Percentiles rank a stretch among this genome's conserved stretches.
These are phyloP conservation scores for Eruca vesicaria DNA, from an alignment of 441 rosid species.

Conservation along the genomic window DNA sequence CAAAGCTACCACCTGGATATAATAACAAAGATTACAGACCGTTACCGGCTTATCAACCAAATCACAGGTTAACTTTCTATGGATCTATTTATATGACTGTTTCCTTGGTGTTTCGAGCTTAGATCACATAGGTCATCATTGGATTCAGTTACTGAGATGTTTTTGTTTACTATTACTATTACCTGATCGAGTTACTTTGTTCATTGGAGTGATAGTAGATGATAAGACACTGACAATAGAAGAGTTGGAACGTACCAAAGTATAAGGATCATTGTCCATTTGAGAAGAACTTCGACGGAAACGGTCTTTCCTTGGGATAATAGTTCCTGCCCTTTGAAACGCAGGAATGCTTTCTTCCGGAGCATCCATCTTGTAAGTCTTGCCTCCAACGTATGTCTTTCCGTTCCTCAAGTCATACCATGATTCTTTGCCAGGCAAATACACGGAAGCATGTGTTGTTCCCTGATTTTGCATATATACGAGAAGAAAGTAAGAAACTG, in stretches of 20 bases:
- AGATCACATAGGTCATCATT: neutral
- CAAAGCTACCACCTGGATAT: slow-evolving; percentile 80
- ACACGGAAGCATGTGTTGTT: slow-evolving; percentile 75
- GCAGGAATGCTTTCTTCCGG: slow-evolving; percentile 90
- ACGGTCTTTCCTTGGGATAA: slow-evolving; percentile 92
- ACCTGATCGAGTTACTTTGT: neutral
- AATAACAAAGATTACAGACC: neutral
- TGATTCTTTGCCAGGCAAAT: slow-evolving; percentile 86
- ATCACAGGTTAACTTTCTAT: neutral
- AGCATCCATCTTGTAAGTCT: slow-evolving; percentile 71
- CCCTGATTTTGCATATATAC: slow-evolving; percentile 42
- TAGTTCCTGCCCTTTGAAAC: slow-evolving; percentile 96
- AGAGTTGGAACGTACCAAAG: slow-evolving; percentile 60
- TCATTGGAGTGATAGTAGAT: neutral
- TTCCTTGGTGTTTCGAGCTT: neutral
- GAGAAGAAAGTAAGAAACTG: neutral
- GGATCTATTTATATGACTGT: neutral
- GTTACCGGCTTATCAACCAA: slow-evolving; percentile 6
- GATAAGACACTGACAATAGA: neutral
- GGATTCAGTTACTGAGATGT: neutral
- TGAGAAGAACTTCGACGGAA: slow-evolving; percentile 91
- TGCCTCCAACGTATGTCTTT: slow-evolving; percentile 62
- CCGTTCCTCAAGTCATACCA: slow-evolving; percentile 94
- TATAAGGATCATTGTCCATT: slow-evolving; percentile 94
- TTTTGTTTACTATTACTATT: neutral